A percentile compares a stretch with the other conserved stretches of the same genome.
Conservation (phyloP, 495 filamentous ascomycete species). For the Glutinoglossum americanum region DNA sequence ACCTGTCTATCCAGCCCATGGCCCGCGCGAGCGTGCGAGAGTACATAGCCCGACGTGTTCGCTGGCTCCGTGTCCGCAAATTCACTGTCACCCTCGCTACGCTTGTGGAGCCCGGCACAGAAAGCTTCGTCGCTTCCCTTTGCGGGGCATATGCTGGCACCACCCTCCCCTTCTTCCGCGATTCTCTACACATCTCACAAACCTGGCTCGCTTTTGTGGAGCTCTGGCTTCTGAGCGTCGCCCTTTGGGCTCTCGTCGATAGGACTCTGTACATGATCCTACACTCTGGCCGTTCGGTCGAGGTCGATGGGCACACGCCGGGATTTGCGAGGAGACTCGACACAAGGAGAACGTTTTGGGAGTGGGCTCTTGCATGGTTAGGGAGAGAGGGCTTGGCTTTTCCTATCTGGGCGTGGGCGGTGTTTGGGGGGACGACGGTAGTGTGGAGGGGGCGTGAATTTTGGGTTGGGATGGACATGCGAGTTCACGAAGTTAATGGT, state of each 20-base stretch:
- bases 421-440: conserved; percentile 64
- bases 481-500: conserved; percentile 28
- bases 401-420: conserved; percentile 72
- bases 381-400: conserved; percentile 64
- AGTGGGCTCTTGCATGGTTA: conserved; percentile 73
- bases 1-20: conserved; percentile 79
- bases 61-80: conserved; percentile 87
- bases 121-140: conserved; percentile 61
- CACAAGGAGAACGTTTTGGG: conserved; percentile 21
- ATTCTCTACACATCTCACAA: conserved; percentile 30
- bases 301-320: conserved; percentile 50
- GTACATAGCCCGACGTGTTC: conserved; percentile 63
- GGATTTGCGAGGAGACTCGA: conserved; percentile 29
- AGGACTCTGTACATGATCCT: conserved; percentile 49
- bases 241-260: conserved; percentile 53
- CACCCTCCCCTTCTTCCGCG: conserved; percentile 33
- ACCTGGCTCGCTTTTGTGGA: conserved; percentile 48
- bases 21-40: conserved; percentile 54
- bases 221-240: conserved; percentile 44
- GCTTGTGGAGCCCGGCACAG: conserved; percentile 83
- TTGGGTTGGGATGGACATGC: conserved; percentile 68
- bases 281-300: conserved; percentile 46
- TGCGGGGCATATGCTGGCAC: conserved; percentile 65
- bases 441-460: conserved; percentile 72
- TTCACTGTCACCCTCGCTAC: conserved; percentile 82